Percentiles rank a stretch among this genome's conserved stretches.
Evolutionary conservation across 345 rosid species (phyloP).

Genomic region (Salix exigua): DNA sequence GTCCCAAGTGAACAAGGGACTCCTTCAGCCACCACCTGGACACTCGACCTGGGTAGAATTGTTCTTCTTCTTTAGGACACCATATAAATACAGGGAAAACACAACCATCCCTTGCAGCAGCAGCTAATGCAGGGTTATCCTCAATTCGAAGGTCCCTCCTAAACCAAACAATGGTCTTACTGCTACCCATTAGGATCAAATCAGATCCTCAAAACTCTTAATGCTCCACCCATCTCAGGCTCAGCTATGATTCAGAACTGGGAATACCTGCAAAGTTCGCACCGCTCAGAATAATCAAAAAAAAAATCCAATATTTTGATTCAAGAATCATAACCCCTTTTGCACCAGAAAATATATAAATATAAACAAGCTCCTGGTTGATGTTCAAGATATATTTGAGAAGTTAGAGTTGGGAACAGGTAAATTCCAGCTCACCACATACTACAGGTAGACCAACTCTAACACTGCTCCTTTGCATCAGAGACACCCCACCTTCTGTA

Average conservation of each 20-base stretch:
- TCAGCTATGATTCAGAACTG: constrained; percentile 4
- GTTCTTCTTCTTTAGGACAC: constrained; percentile 91
- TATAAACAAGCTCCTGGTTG: constrained; percentile 1
- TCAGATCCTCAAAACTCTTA: neutral
- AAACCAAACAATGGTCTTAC: constrained; percentile 84
- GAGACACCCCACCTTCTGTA: constrained; percentile 9
- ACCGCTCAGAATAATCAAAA: neutral
- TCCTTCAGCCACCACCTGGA: constrained; percentile 99
- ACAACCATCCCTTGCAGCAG: constrained; percentile 72
- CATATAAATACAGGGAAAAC: constrained; percentile 81
- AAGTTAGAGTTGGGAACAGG: neutral
- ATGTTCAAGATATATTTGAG: neutral
- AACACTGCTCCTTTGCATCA: constrained; percentile 2
- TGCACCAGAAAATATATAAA: neutral
- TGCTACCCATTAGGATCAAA: constrained; percentile 35
- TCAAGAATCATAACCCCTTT: neutral
- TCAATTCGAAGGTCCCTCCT: constrained; percentile 94
- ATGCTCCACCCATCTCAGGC: neutral
- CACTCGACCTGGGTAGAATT: constrained; percentile 85
- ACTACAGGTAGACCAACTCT: neutral
- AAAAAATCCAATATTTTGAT: neutral
- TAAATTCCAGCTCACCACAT: neutral
- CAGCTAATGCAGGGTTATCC: constrained; percentile 96
- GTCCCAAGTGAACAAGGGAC: constrained; percentile 60
- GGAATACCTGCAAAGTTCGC: constrained; percentile 2